These are phyloP conservation scores for Lathyrus tuberosus DNA, from an alignment of 306 rosid species.

Conservation along the genomic window DNA sequence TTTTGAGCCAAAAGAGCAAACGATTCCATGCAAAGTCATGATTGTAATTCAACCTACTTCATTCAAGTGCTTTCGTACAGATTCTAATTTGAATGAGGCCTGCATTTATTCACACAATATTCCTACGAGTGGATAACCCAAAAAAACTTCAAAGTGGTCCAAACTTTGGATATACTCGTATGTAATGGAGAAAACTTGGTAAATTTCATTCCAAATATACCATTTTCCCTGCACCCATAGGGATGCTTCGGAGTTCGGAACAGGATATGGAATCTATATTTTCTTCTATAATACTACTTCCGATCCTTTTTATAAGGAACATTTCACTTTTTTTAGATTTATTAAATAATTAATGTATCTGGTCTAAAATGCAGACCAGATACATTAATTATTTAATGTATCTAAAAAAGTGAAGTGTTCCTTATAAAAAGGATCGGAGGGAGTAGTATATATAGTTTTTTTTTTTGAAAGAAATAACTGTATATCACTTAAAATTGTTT, in stretches of 20 bases:
- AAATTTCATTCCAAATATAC: background rate
- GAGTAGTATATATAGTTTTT: too few species aligned
- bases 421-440: too few species aligned
- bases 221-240: background rate
- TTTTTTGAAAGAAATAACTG: too few species aligned
- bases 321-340: too few species aligned
- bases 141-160: slow-evolving; percentile 40
- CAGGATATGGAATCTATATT: background rate
- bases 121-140: slow-evolving; percentile 28
- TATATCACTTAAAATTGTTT: too few species aligned
- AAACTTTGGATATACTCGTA: slow-evolving; percentile 7
- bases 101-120: slow-evolving; percentile 19
- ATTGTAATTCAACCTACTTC: slow-evolving; percentile 46
- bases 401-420: too few species aligned
- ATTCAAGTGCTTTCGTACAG: slow-evolving; percentile 44
- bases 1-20: background rate
- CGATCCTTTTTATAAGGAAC: too few species aligned
- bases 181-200: background rate
- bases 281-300: too few species aligned
- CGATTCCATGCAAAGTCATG: slow-evolving; percentile 15
- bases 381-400: too few species aligned
- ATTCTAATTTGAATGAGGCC: slow-evolving; percentile 28
- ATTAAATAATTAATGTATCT: too few species aligned
- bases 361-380: too few species aligned
- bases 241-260: background rate